Percentiles rank a stretch among this genome's conserved stretches.
Conservation (phyloP, 1,284 basidiomycete species). For the Stereum hirsutum region DNA sequence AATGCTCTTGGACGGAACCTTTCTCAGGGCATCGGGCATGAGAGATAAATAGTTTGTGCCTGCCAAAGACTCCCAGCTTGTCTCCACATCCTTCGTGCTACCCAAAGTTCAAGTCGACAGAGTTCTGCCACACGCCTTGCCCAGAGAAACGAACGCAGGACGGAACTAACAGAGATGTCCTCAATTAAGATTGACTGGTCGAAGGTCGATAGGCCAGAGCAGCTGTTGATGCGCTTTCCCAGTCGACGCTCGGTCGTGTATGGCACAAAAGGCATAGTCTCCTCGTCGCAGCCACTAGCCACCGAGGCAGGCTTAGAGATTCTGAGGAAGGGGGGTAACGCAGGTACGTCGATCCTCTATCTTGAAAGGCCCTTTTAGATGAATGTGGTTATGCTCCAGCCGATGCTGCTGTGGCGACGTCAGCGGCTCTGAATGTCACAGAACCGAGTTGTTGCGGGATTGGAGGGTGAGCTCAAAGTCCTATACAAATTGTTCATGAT, state of each 20-base stretch:
- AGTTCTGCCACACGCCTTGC: too few species aligned
- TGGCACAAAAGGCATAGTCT: constrained; percentile 81
- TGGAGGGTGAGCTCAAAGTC: constrained; percentile 50
- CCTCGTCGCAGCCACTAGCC: constrained; percentile 87
- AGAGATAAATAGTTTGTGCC: too few species aligned
- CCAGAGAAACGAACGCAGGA: too few species aligned
- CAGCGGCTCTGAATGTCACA: constrained; percentile 84
- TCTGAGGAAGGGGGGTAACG: constrained; percentile 85
- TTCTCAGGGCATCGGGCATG: too few species aligned
- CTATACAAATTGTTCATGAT: not conserved
- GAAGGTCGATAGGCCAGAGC: constrained; percentile 54
- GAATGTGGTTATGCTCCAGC: constrained; percentile 23
- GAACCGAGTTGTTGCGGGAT: constrained; percentile 80
- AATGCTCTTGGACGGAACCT: too few species aligned
- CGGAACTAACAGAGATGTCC: too few species aligned
- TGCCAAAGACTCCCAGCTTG: too few species aligned
- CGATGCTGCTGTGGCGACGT: constrained; percentile 73
- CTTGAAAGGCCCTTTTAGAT: not conserved
- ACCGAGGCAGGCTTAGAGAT: constrained; percentile 86
- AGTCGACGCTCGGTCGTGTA: constrained; percentile 73
- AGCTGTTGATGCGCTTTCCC: constrained; percentile 50
- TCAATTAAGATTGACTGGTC: constrained; percentile 48
- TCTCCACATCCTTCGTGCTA: too few species aligned
- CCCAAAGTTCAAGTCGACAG: too few species aligned
- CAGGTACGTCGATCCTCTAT: constrained; percentile 38